phyloP scores from a whole-genome alignment of 1,139 yeast species.

The Saccharomyces pastorianus region DNA sequence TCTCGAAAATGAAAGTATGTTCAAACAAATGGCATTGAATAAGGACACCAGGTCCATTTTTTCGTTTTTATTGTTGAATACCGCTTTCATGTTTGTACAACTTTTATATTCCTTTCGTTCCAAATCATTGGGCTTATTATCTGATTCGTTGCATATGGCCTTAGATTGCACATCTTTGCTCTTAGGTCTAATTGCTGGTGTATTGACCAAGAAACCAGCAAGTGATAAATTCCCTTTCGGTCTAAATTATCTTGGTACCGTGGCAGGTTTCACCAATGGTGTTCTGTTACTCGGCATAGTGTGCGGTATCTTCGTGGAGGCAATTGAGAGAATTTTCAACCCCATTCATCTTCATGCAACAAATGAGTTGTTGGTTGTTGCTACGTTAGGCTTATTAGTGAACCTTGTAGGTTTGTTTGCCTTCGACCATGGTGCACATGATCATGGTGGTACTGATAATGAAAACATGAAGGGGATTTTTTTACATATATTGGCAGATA shows the following conservation, averaged over 20 bases:
- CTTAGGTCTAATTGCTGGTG: slow-evolving; percentile 83
- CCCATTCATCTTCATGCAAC: slow-evolving; percentile 77
- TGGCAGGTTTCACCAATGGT: slow-evolving; percentile 94
- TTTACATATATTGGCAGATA: slow-evolving; percentile 87
- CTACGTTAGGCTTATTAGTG: slow-evolving; percentile 74
- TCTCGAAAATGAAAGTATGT: slow-evolving; percentile 11
- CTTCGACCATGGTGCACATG: slow-evolving; percentile 60
- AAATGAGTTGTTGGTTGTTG: slow-evolving; percentile 78
- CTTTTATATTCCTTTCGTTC: slow-evolving; percentile 85
- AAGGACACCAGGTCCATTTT: slow-evolving; percentile 83
- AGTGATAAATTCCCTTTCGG: slow-evolving; percentile 80
- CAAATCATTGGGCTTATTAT: slow-evolving; percentile 79
- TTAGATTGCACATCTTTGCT: slow-evolving; percentile 86
- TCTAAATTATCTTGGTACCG: slow-evolving; percentile 71
- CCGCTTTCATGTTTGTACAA: slow-evolving; percentile 91
- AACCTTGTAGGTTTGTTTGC: slow-evolving; percentile 91
- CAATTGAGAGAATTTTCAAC: slow-evolving; percentile 65
- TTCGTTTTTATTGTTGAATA: slow-evolving; percentile 73
- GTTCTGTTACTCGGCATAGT: slow-evolving; percentile 80
- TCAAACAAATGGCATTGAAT: slow-evolving; percentile 44
- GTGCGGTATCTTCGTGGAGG: slow-evolving; percentile 80
- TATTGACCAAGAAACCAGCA: slow-evolving; percentile 49
- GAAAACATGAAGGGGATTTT: slow-evolving; percentile 95
- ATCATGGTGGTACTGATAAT: slow-evolving; percentile 37
- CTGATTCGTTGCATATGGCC: slow-evolving; percentile 95